phyloP scores from a whole-genome alignment of 495 filamentous ascomycete genomes.

The Neohortaea acidophila region DNA sequence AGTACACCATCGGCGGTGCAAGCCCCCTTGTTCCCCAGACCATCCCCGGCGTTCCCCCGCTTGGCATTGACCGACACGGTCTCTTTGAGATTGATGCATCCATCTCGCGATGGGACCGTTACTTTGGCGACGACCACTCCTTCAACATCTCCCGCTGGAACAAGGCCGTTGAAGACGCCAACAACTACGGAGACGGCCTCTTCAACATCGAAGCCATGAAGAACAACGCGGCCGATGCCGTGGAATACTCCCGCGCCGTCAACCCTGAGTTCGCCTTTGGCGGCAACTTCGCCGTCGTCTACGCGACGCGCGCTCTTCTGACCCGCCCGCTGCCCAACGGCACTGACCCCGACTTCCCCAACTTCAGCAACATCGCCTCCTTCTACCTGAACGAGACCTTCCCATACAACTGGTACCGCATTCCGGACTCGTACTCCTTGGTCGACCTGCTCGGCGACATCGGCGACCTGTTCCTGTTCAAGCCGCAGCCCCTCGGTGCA shows the following conservation, averaged over 20 bases:
- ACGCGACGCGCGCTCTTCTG: conserved; percentile 20
- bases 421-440: conserved; percentile 13
- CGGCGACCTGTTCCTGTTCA: conserved; percentile 9
- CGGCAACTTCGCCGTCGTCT: conserved; percentile 17
- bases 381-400: conserved; percentile 24
- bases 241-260: no score
- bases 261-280: conserved; percentile 20
- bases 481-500: conserved; percentile 13
- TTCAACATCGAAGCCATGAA: conserved; percentile 21
- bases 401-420: conserved; percentile 15
- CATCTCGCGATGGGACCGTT: conserved; percentile 19
- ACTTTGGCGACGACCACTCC: conserved; percentile 21
- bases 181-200: conserved; percentile 7
- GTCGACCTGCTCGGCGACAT: conserved; percentile 5
- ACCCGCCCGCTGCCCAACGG: conserved; percentile 19
- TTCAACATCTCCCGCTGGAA: conserved; percentile 19
- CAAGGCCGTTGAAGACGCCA: conserved; percentile 13
- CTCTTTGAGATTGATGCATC: conserved; percentile 19
- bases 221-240: no score
- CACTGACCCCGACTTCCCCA: conserved; percentile 7
- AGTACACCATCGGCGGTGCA: no score
- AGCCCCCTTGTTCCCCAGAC: no score
- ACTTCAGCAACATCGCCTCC: conserved; percentile 18
- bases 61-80: conserved; percentile 18
- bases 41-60: no score